Base-by-base conservation (phyloP, 139 green algal species). In the Micractinium sp. region DNA sequence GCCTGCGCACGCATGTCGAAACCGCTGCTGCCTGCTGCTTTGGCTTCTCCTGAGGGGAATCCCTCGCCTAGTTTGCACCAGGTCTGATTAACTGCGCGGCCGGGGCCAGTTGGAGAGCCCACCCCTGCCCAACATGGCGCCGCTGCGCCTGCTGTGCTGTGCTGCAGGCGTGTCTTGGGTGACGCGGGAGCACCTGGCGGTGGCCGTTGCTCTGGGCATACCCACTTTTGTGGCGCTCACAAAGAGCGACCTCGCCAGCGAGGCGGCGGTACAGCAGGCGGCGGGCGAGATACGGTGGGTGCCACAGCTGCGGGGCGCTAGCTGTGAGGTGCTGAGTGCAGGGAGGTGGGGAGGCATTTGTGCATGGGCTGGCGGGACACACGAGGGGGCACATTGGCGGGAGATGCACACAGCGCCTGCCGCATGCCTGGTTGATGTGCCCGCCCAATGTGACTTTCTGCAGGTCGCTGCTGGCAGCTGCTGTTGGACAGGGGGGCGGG, bases 161-260 rank as follows among this genome's bases (percentile, higher is more conserved):
- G 31, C 31, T 29, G 29, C 86, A 76, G 89, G 91, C 3, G 81
- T 95, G 89, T 91, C 76, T 1, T 86, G 88, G 69, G 92, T 94
- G 33, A 94, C 85, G 0, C 73, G 90, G 3, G 95, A 98, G 92
- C 96, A 97, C 89, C 87, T 98, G 78, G 94, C 96, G 36, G 92
- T 96, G 16, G 94, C 95, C 2, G 66, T 97, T n/a, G 95, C 95
- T 0, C 93, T 98, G 60, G 93, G 96, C 61, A 74, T 98, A 29
- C 96, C 96, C 5, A 86, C 95, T 25, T 93, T 94, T 74, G 86
- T 97, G 0, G 91, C 97, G 5, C 66, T 98, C 60, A 98, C 96
- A 29, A 97, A 98, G 91, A 90, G 61, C 13, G 93, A 95, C 85
- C 36, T 89, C 39, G 90, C 90, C 63, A 74, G 41, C 23, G 36